phyloP scores from a whole-genome alignment of 805 yeast genomes.

The Wickerhamomyces bisporus region DNA sequence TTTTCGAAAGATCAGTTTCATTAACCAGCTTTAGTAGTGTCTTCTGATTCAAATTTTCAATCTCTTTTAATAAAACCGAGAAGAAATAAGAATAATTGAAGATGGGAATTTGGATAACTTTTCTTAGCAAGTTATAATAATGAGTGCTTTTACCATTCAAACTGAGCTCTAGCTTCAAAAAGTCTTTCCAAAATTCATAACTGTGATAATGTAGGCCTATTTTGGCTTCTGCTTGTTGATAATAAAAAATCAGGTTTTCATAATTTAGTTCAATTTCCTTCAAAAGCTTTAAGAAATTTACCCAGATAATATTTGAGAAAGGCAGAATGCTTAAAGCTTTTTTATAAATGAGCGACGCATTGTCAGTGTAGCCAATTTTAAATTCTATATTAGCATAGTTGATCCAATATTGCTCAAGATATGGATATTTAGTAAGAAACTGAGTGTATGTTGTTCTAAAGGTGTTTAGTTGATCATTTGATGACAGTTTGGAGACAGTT shows the following conservation, averaged over 20 bases:
- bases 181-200: conserved; percentile 46
- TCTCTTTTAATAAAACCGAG: conserved; percentile 32
- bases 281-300: conserved; percentile 38
- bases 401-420: conserved; percentile 53
- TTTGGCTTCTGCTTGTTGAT: conserved; percentile 41
- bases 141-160: conserved; percentile 24
- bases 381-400: conserved; percentile 45
- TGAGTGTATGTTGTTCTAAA: conserved; percentile 37
- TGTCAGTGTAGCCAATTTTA: conserved; percentile 36
- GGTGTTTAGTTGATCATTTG: conserved; percentile 25
- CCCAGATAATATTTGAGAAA: conserved; percentile 48
- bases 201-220: conserved; percentile 51
- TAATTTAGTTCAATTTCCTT: conserved; percentile 24
- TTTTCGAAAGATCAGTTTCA: conserved; percentile 17
- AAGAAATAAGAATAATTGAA: conserved; percentile 48
- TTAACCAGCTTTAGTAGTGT: conserved; percentile 11
- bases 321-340: conserved; percentile 36
- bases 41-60: conserved; percentile 12
- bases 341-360: conserved; percentile 32
- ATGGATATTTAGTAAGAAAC: conserved; percentile 43
- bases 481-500: conserved; percentile 32
- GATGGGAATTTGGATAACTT: conserved; percentile 49
- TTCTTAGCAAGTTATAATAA: conserved; percentile 35
- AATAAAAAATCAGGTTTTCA: conserved; percentile 29
- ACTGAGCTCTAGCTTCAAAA: conserved; percentile 39